Evolutionary conservation across 208 protist species (phyloP), one percentile per base, ranked within the genome.

Genomic region (Leishmania turanica): DNA sequence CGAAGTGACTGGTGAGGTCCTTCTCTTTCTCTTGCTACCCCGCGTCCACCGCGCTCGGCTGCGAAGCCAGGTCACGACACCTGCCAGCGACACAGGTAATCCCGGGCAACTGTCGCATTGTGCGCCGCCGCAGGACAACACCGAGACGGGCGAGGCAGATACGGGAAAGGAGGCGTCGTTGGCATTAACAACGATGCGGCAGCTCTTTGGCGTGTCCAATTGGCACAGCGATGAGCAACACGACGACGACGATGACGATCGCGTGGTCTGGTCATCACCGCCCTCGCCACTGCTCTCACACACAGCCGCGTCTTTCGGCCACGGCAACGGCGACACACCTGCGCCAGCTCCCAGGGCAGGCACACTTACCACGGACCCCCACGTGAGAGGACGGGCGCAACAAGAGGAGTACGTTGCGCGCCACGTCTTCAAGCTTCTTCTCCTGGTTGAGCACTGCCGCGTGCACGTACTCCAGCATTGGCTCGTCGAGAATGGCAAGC

Each of bases 401-500:
- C 73, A 71, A 58, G 78, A 82, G 37, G 82, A 86, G 54, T 82
- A 86, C 51, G 78, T 79, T 37, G 31, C 79, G 5, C 82, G 82
- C 11, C 75, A 82, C 27, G 19, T 86, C 31, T 86, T 80, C n/a
- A 86, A 82, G 74, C 66, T 86, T 19, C 82, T 86, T 24, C 78
- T 73, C 24, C 85, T 85, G 78, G n/a, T 77, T 8, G 85, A 87
- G 58, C 77, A 84, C 60, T 84, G 79, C n/a, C 77, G 76, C 0
- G 53, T 82, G 11, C 69, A 86, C 64, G 64, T 40, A 15, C 56
- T 88, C 40, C 80, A 83, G 37, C 72, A 74, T 65, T 79, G 75
- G 72, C 37, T 89, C 24, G 60, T 86, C 51, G 82, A 83, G 77
- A 68, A 68, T 7, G 79, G 77, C 8, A 76, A 79, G 77, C 69